phyloP scores from a whole-genome alignment of 2,329 filamentous ascomycete species.

The Fusarium pseudocircinatum region DNA sequence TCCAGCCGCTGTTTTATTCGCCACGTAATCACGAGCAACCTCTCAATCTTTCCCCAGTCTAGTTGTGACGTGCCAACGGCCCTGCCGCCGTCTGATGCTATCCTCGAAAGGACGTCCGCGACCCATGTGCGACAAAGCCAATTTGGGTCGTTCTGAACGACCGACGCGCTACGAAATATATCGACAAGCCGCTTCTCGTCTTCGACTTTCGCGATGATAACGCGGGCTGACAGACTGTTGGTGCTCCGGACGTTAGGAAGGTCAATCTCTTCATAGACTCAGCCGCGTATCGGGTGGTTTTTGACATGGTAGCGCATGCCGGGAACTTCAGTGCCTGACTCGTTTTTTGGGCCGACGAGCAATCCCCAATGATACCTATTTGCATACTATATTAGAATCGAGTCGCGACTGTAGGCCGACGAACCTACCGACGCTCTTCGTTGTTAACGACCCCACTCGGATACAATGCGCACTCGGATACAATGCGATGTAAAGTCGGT shows the following conservation, averaged over 20 bases:
- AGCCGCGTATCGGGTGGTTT: constrained; percentile 31
- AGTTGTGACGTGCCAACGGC: constrained; percentile 50
- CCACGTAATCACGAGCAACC: background rate
- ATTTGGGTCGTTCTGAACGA: constrained; percentile 47
- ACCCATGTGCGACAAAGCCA: constrained; percentile 56
- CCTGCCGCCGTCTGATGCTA: constrained; percentile 48
- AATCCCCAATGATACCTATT: constrained; percentile 45
- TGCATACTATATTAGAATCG: background rate
- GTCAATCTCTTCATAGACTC: constrained; percentile 42
- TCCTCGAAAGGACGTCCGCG: constrained; percentile 32
- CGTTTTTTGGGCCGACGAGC: constrained; percentile 45
- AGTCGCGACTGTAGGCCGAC: too few species aligned
- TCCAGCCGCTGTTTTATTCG: background rate
- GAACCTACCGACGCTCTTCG: background rate
- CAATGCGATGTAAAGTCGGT: background rate
- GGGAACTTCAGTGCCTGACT: constrained; percentile 23
- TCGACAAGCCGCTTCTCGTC: constrained; percentile 38
- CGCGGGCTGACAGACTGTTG: constrained; percentile 47
- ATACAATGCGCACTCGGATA: background rate
- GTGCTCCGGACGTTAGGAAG: constrained; percentile 37
- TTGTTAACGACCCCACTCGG: background rate
- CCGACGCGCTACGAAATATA: constrained; percentile 45
- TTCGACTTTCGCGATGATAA: constrained; percentile 48
- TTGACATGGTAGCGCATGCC: constrained; percentile 48
- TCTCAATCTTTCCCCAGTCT: constrained; percentile 49